Evolutionary conservation across 257 asterid species (phyloP), one percentile per base, ranked within the genome.

Genomic region (Buddleja alternifolia): DNA sequence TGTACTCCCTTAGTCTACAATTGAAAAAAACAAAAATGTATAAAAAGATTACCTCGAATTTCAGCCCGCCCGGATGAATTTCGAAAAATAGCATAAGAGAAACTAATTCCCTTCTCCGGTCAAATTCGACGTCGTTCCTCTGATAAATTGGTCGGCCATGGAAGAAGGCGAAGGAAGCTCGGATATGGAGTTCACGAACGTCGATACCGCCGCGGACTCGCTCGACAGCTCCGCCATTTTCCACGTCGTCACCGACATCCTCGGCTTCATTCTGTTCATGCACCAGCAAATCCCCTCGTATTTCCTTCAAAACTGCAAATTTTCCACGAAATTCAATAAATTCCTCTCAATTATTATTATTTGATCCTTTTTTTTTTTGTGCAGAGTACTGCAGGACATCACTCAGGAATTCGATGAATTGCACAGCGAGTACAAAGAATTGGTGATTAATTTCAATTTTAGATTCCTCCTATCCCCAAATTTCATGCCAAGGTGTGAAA

Each of bases 201-300:
- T 93, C 69, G 83, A 80, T 29, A 72, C 89, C 21, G 10, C 80
- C 58, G 77, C 90, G 29, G 86, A 76, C 9, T 75, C 88, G 34
- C 54, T 93, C 23, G 85, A 83, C 44, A 63, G 71, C 81, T 83
- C 96, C 81, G 77, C 72, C 74, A 72, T 88, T 72, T 93, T 89
- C 81, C 97, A 89, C 70, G 61, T 93, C 74, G 86, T 87, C 32
- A 52, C 52, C 64, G 96, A 91, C 65, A 73, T 93, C 53, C 72
- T 91, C 72, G 96, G 81, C 39, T 88, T 91, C 81, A 66, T 89
- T 65, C 96, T 93, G 41, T 93, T 81, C 78, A 90, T 93, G 96
- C 96, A 93, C 80, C 96, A 89, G 77, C 99, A 93, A 69, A 93
- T 91, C 84, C 99, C 99, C 63, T 85, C 89, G 98, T 90, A 86